These are phyloP conservation scores for Haberlea rhodopensis DNA, from an alignment of 257 asterid species.

Conservation along the genomic window DNA sequence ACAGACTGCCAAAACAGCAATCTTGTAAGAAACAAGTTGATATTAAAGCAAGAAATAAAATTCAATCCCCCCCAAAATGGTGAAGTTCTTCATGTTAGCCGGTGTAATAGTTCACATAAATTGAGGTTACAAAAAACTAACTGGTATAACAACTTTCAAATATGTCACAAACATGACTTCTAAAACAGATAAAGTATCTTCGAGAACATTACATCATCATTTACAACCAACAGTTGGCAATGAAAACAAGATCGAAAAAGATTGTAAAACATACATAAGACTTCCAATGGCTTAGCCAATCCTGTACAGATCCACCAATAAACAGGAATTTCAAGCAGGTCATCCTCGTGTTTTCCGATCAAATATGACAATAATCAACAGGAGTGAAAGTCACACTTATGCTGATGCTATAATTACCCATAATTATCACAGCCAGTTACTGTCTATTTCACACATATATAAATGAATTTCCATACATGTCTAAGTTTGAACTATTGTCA, in stretches of 20 bases:
- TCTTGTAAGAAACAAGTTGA: background rate
- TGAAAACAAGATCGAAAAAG: slow-evolving; percentile 1
- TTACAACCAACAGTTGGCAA: background rate
- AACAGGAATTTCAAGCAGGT: slow-evolving; percentile 8
- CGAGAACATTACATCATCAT: background rate
- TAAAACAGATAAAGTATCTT: background rate
- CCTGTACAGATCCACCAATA: background rate
- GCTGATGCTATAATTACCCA: background rate
- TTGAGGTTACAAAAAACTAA: too few species aligned
- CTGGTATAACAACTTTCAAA: too few species aligned
- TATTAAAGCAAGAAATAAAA: background rate
- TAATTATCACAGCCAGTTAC: background rate
- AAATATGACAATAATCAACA: background rate
- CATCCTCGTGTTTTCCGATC: background rate
- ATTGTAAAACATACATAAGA: slow-evolving; percentile 1
- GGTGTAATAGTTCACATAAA: too few species aligned
- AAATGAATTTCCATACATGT: background rate
- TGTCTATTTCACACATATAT: background rate
- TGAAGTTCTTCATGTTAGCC: slow-evolving; percentile 18
- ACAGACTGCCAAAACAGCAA: too few species aligned
- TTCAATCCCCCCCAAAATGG: background rate
- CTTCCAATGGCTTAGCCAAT: slow-evolving; percentile 6
- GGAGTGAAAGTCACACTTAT: background rate
- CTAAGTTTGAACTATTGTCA: too few species aligned
- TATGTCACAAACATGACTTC: too few species aligned